Conservation (phyloP, 2,329 filamentous ascomycete genomes). For the Lachnellula subtilissima region DNA sequence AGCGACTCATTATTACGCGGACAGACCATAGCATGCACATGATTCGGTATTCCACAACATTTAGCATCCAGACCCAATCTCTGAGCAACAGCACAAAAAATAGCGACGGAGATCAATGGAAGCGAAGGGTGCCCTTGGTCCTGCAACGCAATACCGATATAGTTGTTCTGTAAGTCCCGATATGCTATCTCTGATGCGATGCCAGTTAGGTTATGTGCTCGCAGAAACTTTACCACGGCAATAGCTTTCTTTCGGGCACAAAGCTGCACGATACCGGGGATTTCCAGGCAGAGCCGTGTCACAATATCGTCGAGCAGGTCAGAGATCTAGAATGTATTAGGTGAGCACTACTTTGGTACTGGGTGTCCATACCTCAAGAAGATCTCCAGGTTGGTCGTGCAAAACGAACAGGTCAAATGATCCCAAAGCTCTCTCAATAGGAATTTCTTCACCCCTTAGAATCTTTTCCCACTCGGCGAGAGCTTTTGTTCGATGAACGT, state of each 20-base stretch:
- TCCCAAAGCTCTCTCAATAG: slow-evolving; percentile 70
- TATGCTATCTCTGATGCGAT: slow-evolving; percentile 64
- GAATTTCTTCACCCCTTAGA: slow-evolving; percentile 42
- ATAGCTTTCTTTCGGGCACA: slow-evolving; percentile 65
- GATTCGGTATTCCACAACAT: slow-evolving; percentile 76
- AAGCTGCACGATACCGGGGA: slow-evolving; percentile 49
- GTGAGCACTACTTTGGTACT: slow-evolving; percentile 1
- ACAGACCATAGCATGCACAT: slow-evolving; percentile 76
- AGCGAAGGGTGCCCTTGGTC: slow-evolving; percentile 71
- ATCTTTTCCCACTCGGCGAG: slow-evolving; percentile 70
- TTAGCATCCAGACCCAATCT: slow-evolving; percentile 70
- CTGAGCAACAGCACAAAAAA: slow-evolving; percentile 76
- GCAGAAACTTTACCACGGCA: slow-evolving; percentile 64
- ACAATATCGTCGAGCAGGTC: slow-evolving; percentile 62
- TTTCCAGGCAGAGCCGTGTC: slow-evolving; percentile 46
- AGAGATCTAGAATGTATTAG: slow-evolving; percentile 45
- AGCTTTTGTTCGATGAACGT: slow-evolving; percentile 75
- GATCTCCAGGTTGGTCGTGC: slow-evolving; percentile 65
- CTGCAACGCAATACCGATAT: slow-evolving; percentile 76
- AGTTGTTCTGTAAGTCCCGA: slow-evolving; percentile 77
- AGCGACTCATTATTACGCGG: slow-evolving; percentile 56
- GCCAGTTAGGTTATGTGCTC: slow-evolving; percentile 63
- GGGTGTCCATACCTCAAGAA: slow-evolving; percentile 53
- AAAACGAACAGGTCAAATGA: slow-evolving; percentile 89
- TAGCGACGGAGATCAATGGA: slow-evolving; percentile 79